Percentiles rank a stretch among this genome's conserved stretches.
phyloP scores from a whole-genome alignment of 2,329 filamentous ascomycete genomes.

The Apiospora aurea region DNA sequence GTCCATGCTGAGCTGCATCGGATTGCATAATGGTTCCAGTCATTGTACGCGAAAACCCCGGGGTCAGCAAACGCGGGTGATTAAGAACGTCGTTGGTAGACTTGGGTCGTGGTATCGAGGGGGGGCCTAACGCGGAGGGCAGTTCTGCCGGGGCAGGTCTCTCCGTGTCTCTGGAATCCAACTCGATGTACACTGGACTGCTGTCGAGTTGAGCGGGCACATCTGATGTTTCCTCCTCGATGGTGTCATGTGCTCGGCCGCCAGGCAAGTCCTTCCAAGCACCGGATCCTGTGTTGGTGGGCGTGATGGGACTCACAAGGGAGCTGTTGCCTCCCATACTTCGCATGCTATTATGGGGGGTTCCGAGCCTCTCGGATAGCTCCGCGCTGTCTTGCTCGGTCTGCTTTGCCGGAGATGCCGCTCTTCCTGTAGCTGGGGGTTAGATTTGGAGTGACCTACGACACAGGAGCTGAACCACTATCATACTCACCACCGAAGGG shows the following conservation, averaged over 20 bases:
- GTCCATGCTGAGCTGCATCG: not conserved
- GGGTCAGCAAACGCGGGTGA: conserved; percentile 20
- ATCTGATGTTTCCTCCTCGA: not conserved
- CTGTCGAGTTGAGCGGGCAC: conserved; percentile 25
- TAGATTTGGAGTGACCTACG: not conserved
- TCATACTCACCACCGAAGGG: conserved; percentile 51
- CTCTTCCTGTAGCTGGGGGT: conserved; percentile 17
- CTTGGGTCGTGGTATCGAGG: not conserved
- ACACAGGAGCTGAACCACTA: not conserved
- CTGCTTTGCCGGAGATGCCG: conserved; percentile 1
- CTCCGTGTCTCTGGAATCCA: conserved; percentile 32
- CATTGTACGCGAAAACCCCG: conserved; percentile 6
- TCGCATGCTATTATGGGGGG: not conserved
- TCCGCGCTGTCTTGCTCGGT: not conserved
- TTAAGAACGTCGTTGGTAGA: not conserved
- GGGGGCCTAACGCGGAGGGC: not conserved
- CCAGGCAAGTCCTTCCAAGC: not conserved
- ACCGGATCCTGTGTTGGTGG: not conserved
- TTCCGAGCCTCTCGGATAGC: not conserved
- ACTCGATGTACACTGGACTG: conserved; percentile 30
- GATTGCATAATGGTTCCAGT: not conserved
- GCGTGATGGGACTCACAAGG: conserved; percentile 25
- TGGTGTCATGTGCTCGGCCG: not conserved
- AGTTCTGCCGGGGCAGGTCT: conserved; percentile 18
- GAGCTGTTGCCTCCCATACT: not conserved